A percentile compares a stretch with the other conserved stretches of the same genome.
Evolutionary conservation across 1,284 basidiomycete species (phyloP).

Genomic region (Phellopilus nigrolimitatus): DNA sequence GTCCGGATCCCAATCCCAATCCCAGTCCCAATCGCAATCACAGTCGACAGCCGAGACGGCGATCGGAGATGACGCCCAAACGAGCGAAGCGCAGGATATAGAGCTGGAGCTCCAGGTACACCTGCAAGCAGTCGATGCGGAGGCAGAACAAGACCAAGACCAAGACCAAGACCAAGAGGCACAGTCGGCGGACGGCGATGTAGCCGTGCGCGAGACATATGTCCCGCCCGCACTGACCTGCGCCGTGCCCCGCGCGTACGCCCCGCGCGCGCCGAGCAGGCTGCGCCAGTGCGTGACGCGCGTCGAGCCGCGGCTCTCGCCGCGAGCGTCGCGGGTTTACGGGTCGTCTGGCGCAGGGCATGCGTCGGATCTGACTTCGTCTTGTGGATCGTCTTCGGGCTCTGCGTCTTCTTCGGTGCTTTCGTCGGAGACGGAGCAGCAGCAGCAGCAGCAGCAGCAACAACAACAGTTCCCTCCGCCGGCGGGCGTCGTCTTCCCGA

Average conservation of each 20-base stretch:
- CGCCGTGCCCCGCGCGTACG: not conserved
- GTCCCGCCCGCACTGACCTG: not conserved
- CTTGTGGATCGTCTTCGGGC: too few species aligned
- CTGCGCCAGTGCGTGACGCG: conserved; percentile 1
- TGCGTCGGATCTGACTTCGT: too few species aligned
- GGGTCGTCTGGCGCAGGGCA: too few species aligned
- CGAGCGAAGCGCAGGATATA: too few species aligned
- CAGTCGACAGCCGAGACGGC: too few species aligned
- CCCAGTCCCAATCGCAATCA: not conserved
- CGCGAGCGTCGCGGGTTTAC: not conserved
- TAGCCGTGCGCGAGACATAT: too few species aligned
- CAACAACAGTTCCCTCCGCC: not conserved
- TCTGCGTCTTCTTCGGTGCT: too few species aligned
- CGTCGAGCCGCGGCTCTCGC: not conserved
- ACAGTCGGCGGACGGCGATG: too few species aligned
- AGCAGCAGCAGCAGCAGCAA: not conserved
- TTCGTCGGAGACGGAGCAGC: not conserved
- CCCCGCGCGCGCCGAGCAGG: not conserved
- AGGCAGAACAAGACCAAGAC: not conserved
- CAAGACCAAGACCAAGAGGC: not conserved
- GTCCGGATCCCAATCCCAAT: not conserved
- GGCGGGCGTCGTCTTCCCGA: conserved; percentile 3
- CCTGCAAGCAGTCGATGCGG: too few species aligned
- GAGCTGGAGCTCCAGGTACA: too few species aligned
- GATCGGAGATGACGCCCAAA: too few species aligned